phyloP scores from a whole-genome alignment of 2,329 filamentous ascomycete species.

The Aspergillus fischeri region DNA sequence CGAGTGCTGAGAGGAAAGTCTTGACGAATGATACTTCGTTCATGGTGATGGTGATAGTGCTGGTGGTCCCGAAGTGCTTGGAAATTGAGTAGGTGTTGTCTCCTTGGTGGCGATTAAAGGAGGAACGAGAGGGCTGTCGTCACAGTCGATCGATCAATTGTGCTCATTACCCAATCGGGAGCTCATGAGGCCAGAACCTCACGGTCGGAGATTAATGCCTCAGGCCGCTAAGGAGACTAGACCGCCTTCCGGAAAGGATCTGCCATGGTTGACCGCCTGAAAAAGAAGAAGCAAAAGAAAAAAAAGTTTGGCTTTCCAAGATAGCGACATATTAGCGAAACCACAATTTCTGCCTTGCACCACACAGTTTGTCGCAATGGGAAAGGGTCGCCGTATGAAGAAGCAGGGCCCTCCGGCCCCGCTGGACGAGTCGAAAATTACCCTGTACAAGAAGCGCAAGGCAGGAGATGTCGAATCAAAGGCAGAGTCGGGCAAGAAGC shows the following conservation, averaged over 20 bases:
- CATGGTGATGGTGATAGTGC: constrained; percentile 46
- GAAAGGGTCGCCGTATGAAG: constrained; percentile 85
- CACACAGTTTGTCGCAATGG: constrained; percentile 58
- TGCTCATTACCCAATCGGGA: constrained; percentile 18
- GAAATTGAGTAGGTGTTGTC: background rate
- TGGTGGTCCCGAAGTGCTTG: background rate
- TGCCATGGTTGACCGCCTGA: constrained; percentile 26
- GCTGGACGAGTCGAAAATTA: constrained; percentile 67
- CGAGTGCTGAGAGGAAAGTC: constrained; percentile 74
- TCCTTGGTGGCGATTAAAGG: background rate
- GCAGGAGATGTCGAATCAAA: constrained; percentile 59
- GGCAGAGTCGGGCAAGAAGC: constrained; percentile 62
- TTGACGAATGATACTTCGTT: constrained; percentile 82
- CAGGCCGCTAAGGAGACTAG: background rate
- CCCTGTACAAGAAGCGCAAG: constrained; percentile 72
- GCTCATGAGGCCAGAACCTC: constrained; percentile 7
- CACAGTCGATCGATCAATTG: background rate
- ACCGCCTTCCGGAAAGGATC: constrained; percentile 20
- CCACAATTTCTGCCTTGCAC: constrained; percentile 5
- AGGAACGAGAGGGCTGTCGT: background rate
- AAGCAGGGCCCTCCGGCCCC: constrained; percentile 86
- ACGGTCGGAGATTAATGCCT: constrained; percentile 3
- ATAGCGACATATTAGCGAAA: constrained; percentile 14
- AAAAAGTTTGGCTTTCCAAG: constrained; percentile 24
- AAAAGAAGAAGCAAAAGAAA: constrained; percentile 22